Conservation (phyloP, 1,284 basidiomycete genomes). For the Sphagnurus paluster region DNA sequence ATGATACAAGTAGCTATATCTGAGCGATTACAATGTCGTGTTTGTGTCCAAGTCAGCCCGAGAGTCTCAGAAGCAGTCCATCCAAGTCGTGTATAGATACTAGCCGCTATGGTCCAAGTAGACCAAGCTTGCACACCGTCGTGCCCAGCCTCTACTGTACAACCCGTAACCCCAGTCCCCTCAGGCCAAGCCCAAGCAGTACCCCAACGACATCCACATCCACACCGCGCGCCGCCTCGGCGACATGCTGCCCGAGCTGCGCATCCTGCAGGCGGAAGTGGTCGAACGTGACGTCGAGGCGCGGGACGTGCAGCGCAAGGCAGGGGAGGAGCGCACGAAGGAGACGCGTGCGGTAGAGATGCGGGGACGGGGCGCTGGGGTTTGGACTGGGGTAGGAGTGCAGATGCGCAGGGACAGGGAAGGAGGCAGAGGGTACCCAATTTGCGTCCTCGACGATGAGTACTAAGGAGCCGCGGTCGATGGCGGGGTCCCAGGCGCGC, state of each 20-base stretch:
- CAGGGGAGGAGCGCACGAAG: constrained; percentile 19
- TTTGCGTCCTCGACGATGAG: constrained; percentile 36
- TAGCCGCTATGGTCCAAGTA: no score
- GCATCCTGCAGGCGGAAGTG: constrained; percentile 45
- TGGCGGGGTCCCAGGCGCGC: constrained; percentile 31
- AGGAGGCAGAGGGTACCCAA: constrained; percentile 27
- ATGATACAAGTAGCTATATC: no score
- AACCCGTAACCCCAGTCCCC: no score
- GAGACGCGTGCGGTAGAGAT: constrained; percentile 21
- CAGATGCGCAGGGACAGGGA: background rate
- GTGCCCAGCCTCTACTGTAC: no score
- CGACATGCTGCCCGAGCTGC: constrained; percentile 35
- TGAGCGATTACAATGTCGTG: no score
- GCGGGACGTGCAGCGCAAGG: constrained; percentile 36
- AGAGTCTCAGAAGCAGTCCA: no score
- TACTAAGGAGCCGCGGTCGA: constrained; percentile 36
- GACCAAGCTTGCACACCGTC: no score
- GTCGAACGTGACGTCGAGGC: constrained; percentile 41
- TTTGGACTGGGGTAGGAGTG: background rate
- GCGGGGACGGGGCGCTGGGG: constrained; percentile 27
- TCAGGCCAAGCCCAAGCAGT: no score
- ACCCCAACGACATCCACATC: no score
- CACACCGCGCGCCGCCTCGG: constrained; percentile 1
- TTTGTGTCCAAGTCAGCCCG: no score
- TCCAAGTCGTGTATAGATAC: no score